Conservation (phyloP, 345 rosid genomes). For the Populus alba region DNA sequence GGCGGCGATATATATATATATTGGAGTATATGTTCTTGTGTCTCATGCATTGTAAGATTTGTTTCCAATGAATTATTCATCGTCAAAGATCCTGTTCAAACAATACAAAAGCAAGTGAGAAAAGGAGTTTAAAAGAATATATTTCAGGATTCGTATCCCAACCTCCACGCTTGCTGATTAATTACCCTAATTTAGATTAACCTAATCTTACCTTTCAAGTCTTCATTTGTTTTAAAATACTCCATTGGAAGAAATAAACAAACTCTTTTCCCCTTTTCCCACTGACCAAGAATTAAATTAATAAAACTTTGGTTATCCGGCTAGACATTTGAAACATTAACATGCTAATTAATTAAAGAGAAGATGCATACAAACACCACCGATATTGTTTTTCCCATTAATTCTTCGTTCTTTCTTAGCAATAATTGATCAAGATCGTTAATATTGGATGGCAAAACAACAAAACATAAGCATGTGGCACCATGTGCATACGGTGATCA, state of each 20-base stretch:
- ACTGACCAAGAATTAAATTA: neutral
- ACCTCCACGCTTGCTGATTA: neutral
- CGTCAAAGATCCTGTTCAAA: neutral
- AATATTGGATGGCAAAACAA: neutral
- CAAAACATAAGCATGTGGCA: constrained; percentile 12
- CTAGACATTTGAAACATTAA: too few species aligned
- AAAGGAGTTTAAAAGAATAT: neutral
- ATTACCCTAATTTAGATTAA: neutral
- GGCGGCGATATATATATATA: neutral
- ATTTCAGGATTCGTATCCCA: neutral
- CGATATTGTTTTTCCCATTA: neutral
- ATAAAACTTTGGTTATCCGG: too few species aligned
- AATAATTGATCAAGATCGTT: neutral
- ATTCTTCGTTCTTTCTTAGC: neutral
- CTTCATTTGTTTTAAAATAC: neutral
- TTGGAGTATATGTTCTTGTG: neutral
- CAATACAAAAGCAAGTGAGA: neutral
- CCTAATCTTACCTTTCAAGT: neutral
- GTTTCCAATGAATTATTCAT: neutral
- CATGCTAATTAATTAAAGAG: neutral
- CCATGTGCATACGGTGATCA: constrained; percentile 21
- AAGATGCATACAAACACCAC: neutral
- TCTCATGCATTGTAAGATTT: neutral
- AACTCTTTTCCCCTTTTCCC: neutral
- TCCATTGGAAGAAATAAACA: neutral